phyloP scores from a whole-genome alignment of 257 asterid species.

The Solanum pinnatisectum region DNA sequence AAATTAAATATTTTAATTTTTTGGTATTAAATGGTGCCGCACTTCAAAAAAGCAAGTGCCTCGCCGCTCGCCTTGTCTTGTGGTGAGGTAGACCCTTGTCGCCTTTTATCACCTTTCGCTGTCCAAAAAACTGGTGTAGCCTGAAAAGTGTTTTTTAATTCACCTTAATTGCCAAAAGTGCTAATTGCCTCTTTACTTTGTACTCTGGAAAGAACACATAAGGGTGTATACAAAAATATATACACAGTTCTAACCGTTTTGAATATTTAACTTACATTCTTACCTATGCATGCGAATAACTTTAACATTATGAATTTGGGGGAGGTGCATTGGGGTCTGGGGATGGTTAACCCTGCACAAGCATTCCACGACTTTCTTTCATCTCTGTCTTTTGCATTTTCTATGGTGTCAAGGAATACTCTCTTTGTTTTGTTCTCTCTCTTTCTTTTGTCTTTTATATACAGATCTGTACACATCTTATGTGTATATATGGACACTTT shows the following conservation, averaged over 20 bases:
- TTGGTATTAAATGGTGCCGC: too few relatives aligned
- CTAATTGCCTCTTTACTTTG: not conserved
- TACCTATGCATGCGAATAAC: not conserved
- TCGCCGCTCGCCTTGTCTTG: too few relatives aligned
- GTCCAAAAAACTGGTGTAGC: not conserved
- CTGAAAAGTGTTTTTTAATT: not conserved
- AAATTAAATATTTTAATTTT: too few relatives aligned
- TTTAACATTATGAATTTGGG: not conserved
- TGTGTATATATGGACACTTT: not conserved
- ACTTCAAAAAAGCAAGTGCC: too few relatives aligned
- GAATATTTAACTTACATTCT: not conserved
- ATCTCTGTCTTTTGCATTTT: not conserved
- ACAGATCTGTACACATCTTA: not conserved
- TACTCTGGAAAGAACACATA: not conserved
- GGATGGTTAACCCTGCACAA: not conserved
- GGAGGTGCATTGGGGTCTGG: not conserved
- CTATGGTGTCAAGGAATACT: not conserved
- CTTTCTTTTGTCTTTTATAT: not conserved
- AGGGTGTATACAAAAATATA: not conserved
- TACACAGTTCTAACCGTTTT: not conserved
- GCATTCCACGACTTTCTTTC: not conserved
- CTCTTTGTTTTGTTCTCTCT: not conserved
- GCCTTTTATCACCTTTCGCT: too few relatives aligned
- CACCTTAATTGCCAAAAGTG: not conserved
- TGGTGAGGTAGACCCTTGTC: too few relatives aligned